Percentiles rank a stretch among this genome's conserved stretches.
Evolutionary conservation across 306 rosid genomes (phyloP).

Genomic region (Ormosia emarginata): DNA sequence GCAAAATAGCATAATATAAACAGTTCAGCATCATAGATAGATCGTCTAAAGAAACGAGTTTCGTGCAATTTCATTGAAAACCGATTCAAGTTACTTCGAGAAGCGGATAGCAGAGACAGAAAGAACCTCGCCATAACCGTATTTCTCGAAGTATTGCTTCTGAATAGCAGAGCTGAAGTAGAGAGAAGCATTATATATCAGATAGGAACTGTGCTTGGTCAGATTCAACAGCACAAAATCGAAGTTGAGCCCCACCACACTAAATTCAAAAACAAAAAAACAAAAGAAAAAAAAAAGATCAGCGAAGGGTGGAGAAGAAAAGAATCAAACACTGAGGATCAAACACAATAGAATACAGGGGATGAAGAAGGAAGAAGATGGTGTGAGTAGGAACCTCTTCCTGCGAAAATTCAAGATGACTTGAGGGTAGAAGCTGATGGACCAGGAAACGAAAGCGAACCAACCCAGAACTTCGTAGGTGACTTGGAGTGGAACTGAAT

Average conservation of each 20-base stretch:
- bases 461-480: conserved; percentile 69
- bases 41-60: background rate
- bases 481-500: conserved; percentile 60
- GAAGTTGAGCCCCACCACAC: conserved; percentile 91
- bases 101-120: background rate
- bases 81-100: background rate
- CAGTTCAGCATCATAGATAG: background rate
- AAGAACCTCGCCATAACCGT: conserved; percentile 63
- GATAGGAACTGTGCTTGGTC: conserved; percentile 87
- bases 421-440: conserved; percentile 86
- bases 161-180: conserved; percentile 83
- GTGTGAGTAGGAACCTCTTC: conserved; percentile 48
- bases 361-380: background rate
- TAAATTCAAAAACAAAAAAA: background rate
- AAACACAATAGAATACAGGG: background rate
- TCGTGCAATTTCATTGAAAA: background rate
- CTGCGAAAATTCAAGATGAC: conserved; percentile 80
- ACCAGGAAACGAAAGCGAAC: conserved; percentile 75
- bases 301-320: background rate
- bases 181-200: conserved; percentile 76
- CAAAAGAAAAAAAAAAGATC: background rate
- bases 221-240: conserved; percentile 82
- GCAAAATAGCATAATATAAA: background rate
- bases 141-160: conserved; percentile 65
- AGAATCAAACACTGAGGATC: background rate